A percentile compares a stretch with the other conserved stretches of the same genome.
Evolutionary conservation across 176 grass and related monocot species (phyloP).

Genomic region (Aegilops tauschii): DNA sequence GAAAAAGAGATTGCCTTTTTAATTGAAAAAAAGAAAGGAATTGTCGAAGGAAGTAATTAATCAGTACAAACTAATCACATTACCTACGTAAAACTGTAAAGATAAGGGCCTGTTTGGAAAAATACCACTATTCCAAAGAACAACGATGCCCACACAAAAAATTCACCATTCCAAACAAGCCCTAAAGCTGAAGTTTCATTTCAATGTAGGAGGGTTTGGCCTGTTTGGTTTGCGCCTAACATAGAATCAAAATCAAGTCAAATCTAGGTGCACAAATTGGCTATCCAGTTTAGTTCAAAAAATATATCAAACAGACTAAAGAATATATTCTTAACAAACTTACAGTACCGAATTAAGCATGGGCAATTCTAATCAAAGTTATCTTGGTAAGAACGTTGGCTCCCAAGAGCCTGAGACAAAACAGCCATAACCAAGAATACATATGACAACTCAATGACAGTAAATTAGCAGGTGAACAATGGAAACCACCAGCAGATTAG

Average conservation of each 20-base stretch:
- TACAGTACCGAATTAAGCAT: not conserved
- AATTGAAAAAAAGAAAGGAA: constrained; percentile 9
- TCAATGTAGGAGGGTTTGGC: not conserved
- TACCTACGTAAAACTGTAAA: constrained; percentile 12
- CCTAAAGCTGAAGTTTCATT: not conserved
- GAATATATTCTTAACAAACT: not conserved
- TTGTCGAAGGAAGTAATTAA: constrained; percentile 34
- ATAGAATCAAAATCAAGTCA: not conserved
- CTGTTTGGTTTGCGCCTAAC: not conserved
- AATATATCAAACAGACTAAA: not conserved
- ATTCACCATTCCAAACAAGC: no score
- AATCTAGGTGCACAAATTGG: not conserved
- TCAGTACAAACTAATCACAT: constrained; percentile 37
- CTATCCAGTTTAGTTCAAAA: not conserved
- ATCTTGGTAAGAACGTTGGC: not conserved
- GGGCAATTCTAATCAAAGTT: not conserved
- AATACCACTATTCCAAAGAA: no score
- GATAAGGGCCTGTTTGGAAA: not conserved
- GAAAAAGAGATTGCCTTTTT: constrained; percentile 29
- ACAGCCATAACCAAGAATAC: constrained; percentile 11
- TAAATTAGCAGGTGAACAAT: no score
- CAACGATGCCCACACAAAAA: no score
- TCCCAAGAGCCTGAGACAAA: not conserved
- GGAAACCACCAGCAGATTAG: no score
- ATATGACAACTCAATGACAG: no score